A percentile compares a stretch with the other conserved stretches of the same genome.
Evolutionary conservation across 176 grass and related monocot genomes (phyloP).

Genomic region (Bothriochloa decipiens): DNA sequence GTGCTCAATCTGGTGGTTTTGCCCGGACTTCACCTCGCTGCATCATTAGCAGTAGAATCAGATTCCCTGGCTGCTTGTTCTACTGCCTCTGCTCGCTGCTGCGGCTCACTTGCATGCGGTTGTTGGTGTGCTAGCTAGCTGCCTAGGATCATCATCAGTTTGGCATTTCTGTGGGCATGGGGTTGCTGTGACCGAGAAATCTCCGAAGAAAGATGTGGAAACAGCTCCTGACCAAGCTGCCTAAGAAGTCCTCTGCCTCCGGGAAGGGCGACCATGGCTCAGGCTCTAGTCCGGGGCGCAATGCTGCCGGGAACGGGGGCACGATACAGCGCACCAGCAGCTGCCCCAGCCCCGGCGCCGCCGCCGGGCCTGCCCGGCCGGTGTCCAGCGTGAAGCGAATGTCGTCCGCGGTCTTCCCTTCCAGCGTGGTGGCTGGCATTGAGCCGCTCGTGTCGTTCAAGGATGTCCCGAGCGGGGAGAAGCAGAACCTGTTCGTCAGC

Average conservation of each 20-base stretch:
- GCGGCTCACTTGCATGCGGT: conserved; percentile 7
- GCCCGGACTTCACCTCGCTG: background rate
- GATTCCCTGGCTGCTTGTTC: background rate
- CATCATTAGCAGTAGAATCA: too few relatives aligned
- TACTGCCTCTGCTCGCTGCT: background rate
- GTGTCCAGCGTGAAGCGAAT: conserved; percentile 64
- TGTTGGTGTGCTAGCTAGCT: conserved; percentile 5
- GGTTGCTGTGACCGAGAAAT: conserved; percentile 32
- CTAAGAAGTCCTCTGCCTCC: conserved; percentile 58
- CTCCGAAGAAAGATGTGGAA: conserved; percentile 60
- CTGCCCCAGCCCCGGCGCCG: conserved; percentile 45
- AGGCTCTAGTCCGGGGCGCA: conserved; percentile 24
- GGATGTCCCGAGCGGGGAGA: conserved; percentile 60
- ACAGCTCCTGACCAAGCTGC: conserved; percentile 69
- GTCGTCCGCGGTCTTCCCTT: conserved; percentile 73
- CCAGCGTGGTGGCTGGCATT: conserved; percentile 63
- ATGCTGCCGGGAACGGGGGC: conserved; percentile 32
- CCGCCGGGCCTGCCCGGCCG: conserved; percentile 34
- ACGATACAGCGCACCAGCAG: conserved; percentile 49
- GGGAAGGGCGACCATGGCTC: conserved; percentile 41
- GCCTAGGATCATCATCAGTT: background rate
- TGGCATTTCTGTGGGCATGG: conserved; percentile 28
- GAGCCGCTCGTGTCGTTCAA: conserved; percentile 66
- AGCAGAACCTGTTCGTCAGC: conserved; percentile 62
- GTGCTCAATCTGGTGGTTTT: background rate